A percentile compares a stretch with the other conserved stretches of the same genome.
Conservation (phyloP, 106 monocot species). For the Vanilla planifolia region DNA sequence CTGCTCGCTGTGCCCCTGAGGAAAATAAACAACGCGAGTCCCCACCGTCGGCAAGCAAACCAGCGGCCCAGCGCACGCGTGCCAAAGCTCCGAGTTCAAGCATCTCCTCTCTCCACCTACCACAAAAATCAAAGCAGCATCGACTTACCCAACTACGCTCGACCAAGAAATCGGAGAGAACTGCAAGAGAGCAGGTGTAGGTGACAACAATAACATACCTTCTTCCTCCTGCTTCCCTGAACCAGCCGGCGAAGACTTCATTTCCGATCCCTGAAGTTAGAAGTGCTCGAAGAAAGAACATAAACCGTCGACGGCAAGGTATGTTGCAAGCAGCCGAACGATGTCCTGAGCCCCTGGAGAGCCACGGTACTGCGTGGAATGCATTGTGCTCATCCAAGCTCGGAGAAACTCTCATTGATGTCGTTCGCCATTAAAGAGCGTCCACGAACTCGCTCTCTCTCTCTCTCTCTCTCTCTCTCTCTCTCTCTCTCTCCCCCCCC, state of each 20-base stretch:
- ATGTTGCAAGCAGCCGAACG: no score
- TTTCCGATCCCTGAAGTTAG: conserved; percentile 18
- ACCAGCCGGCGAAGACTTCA: conserved; percentile 51
- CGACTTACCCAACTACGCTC: no score
- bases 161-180: background rate
- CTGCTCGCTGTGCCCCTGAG: conserved; percentile 33
- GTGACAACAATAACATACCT: conserved; percentile 45
- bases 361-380: background rate
- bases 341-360: background rate
- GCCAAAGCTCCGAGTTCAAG: conserved; percentile 12
- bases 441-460: background rate
- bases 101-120: conserved; percentile 19
- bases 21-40: conserved; percentile 85
- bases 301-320: background rate
- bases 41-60: conserved; percentile 74
- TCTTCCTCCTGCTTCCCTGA: conserved; percentile 42
- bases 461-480: no score
- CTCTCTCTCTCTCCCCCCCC: no score
- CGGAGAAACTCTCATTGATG: conserved; percentile 33
- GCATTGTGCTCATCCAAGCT: conserved; percentile 37
- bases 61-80: conserved; percentile 57
- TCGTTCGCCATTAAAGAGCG: conserved; percentile 37
- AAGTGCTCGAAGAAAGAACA: conserved; percentile 5
- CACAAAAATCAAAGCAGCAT: conserved; percentile 62
- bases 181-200: background rate